A percentile compares a stretch with the other conserved stretches of the same genome.
Conservation (phyloP, 257 asterid genomes). For the Euphrasia confusa region DNA sequence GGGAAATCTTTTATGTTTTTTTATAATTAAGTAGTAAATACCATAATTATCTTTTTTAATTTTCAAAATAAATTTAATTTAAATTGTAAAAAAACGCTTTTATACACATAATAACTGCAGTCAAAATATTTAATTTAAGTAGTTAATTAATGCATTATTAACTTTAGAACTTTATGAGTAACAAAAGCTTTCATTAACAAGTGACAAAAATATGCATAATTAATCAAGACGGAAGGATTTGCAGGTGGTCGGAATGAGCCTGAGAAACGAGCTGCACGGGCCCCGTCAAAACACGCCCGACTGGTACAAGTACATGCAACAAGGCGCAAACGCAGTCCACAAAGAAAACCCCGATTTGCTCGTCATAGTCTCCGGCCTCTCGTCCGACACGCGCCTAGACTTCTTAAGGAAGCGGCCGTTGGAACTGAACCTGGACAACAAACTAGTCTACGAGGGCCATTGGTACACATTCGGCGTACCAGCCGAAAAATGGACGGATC, state of each 20-base stretch:
- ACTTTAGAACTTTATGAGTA: no score
- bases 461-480: slow-evolving; percentile 45
- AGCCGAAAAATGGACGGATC: slow-evolving; percentile 25
- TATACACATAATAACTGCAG: no score
- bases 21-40: no score
- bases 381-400: slow-evolving; percentile 35
- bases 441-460: slow-evolving; percentile 65
- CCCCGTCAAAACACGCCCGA: slow-evolving; percentile 28
- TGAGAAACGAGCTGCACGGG: slow-evolving; percentile 78
- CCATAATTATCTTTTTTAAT: no score
- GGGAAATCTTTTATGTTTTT: no score
- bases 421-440: slow-evolving; percentile 27
- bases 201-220: not conserved
- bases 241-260: slow-evolving; percentile 64
- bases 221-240: not conserved
- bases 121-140: no score
- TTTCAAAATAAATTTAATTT: no score
- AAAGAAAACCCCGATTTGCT: slow-evolving; percentile 43
- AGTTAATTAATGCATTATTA: no score
- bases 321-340: slow-evolving; percentile 54
- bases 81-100: no score
- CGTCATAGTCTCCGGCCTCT: slow-evolving; percentile 57
- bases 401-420: slow-evolving; percentile 37
- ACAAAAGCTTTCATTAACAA: no score
- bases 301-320: slow-evolving; percentile 56